Conservation (phyloP, 139 green algal species). For the Asterochloris sp. region DNA sequence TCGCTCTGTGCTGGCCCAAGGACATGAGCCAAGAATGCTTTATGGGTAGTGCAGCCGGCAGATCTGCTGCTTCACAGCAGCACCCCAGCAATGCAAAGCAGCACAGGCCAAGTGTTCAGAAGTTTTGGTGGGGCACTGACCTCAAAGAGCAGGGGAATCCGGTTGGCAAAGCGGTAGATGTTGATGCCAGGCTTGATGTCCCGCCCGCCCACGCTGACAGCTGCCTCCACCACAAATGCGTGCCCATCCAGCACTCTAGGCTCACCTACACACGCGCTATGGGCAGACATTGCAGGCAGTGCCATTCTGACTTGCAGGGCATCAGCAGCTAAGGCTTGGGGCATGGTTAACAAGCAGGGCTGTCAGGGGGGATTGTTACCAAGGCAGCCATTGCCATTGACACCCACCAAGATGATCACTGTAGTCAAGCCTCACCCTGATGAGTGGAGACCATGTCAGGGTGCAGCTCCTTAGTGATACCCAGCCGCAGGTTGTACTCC, state of each 20-base stretch:
- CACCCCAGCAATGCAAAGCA: too few species aligned
- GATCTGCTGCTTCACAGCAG: too few species aligned
- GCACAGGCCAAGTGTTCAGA: too few species aligned
- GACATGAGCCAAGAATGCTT: too few species aligned
- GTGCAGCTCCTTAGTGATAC: constrained; percentile 94
- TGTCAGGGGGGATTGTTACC: not conserved
- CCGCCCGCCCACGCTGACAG: constrained; percentile 82
- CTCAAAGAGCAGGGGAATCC: constrained; percentile 98
- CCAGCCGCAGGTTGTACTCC: constrained; percentile 97
- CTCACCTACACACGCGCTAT: constrained; percentile 39
- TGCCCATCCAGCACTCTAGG: constrained; percentile 89
- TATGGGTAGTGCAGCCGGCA: too few species aligned
- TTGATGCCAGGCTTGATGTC: constrained; percentile 90
- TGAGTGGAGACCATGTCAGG: constrained; percentile 94
- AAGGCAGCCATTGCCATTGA: not conserved
- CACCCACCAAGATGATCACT: not conserved
- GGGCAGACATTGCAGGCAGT: not conserved
- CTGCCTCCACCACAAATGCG: constrained; percentile 94
- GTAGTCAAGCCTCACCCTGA: constrained; percentile 37
- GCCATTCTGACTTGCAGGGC: not conserved
- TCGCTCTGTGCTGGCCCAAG: too few species aligned
- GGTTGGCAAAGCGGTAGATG: constrained; percentile 93
- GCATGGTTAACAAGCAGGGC: not conserved
- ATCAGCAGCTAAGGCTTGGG: not conserved
- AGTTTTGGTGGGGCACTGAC: constrained; percentile 17